Conservation (phyloP, 306 rosid species). For the Trifolium subterraneum region DNA sequence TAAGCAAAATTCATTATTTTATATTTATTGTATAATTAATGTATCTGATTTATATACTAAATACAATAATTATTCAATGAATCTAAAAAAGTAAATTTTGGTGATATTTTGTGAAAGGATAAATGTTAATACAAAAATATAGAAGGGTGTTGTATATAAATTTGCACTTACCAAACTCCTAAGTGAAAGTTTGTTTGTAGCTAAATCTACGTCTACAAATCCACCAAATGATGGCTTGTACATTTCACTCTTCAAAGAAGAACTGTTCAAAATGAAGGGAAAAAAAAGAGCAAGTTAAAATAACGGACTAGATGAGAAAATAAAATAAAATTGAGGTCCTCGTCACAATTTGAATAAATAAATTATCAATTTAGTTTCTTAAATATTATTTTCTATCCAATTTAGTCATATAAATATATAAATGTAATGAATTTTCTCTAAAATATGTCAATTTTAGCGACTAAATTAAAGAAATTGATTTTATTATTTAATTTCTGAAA, state of each 20-base stretch:
- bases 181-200: slow-evolving; percentile 65
- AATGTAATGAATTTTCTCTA: no score
- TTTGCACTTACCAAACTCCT: slow-evolving; percentile 73
- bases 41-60: no score
- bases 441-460: no score
- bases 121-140: neutral
- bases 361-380: neutral
- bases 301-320: neutral
- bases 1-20: no score
- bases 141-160: neutral
- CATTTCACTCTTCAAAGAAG: slow-evolving; percentile 49
- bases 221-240: slow-evolving; percentile 88
- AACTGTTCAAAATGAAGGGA: slow-evolving; percentile 44
- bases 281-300: neutral
- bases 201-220: slow-evolving; percentile 69
- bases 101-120: no score
- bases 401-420: no score
- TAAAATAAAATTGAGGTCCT: neutral
- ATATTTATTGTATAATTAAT: no score
- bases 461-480: neutral
- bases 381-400: no score
- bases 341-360: neutral
- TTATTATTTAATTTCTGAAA: no score
- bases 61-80: no score
- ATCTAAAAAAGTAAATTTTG: no score